Evolutionary conservation across 2,329 filamentous ascomycete species (phyloP).

Genomic region (Penicillium occitanis): DNA sequence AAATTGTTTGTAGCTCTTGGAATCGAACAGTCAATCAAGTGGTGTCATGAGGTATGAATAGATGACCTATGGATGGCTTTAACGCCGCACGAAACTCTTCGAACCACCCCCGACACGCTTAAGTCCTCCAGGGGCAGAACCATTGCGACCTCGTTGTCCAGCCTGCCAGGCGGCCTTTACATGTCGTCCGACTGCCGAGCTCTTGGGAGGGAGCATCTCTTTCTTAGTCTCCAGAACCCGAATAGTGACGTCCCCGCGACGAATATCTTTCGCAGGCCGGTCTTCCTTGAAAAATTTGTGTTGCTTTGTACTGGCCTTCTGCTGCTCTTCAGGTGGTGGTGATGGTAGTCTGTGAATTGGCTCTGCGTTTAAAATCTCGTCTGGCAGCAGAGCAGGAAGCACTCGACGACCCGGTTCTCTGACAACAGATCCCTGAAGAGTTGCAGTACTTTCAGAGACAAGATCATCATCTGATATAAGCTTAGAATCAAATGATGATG

Average conservation of each 20-base stretch:
- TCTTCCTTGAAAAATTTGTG: constrained; percentile 52
- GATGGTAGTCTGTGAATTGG: constrained; percentile 47
- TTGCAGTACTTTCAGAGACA: constrained; percentile 43
- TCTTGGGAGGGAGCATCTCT: constrained; percentile 47
- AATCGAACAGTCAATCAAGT: too few species aligned
- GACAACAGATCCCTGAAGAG: constrained; percentile 39
- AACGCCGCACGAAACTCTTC: constrained; percentile 40
- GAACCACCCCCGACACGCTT: constrained; percentile 38
- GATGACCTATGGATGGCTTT: background rate
- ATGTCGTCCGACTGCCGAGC: constrained; percentile 40
- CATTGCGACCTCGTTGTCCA: constrained; percentile 30
- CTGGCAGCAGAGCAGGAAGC: constrained; percentile 54
- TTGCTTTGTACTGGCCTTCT: constrained; percentile 40
- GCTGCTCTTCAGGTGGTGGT: constrained; percentile 39
- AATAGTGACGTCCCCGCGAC: constrained; percentile 50
- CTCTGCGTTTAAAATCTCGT: constrained; percentile 51
- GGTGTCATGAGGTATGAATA: background rate
- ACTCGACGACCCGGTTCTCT: constrained; percentile 38
- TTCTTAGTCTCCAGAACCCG: constrained; percentile 49
- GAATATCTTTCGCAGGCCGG: constrained; percentile 52
- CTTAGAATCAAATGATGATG: constrained; percentile 9
- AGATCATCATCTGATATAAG: constrained; percentile 37
- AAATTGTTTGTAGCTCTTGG: too few species aligned
- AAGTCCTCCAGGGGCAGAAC: constrained; percentile 35
- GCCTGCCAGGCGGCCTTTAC: constrained; percentile 44